These are phyloP conservation scores for Scheffersomyces ergatensis DNA, from an alignment of 805 yeast genomes.

Conservation along the genomic window DNA sequence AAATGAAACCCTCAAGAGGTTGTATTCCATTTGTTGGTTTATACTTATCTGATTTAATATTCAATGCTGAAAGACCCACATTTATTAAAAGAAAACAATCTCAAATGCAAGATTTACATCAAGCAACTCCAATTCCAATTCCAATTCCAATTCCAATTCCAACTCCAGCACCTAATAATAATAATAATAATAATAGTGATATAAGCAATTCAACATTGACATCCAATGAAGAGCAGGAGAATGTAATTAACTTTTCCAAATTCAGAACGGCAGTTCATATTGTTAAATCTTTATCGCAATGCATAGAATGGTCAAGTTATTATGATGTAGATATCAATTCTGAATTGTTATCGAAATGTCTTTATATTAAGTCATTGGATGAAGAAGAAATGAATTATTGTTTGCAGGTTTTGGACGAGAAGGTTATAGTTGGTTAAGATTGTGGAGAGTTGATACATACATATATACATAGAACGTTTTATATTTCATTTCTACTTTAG, in stretches of 20 bases:
- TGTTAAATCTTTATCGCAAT: slow-evolving; percentile 71
- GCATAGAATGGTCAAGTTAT: slow-evolving; percentile 80
- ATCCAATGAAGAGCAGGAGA: slow-evolving; percentile 12
- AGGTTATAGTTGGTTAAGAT: background rate
- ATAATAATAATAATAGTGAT: slow-evolving; percentile 4
- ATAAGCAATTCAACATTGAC: background rate
- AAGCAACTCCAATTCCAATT: background rate
- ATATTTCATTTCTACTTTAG: too few species aligned
- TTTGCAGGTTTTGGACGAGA: background rate
- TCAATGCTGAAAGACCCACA: slow-evolving; percentile 65
- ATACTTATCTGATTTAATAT: slow-evolving; percentile 76
- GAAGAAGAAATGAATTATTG: slow-evolving; percentile 64
- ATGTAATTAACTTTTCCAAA: slow-evolving; percentile 71
- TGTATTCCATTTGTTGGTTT: slow-evolving; percentile 89
- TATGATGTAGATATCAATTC: slow-evolving; percentile 56
- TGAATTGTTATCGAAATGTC: slow-evolving; percentile 77
- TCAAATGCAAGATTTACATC: background rate
- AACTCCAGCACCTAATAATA: slow-evolving; percentile 4
- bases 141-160: background rate
- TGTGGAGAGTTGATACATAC: too few species aligned
- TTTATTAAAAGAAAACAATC: slow-evolving; percentile 30
- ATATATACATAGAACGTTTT: too few species aligned
- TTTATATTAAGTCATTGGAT: slow-evolving; percentile 71
- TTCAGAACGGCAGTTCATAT: slow-evolving; percentile 74
- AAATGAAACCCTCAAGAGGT: slow-evolving; percentile 63